Evolutionary conservation across 768 basidiomycete species (phyloP), one percentile per base, ranked within the genome.

Genomic region (Rhodotorula graminis): DNA sequence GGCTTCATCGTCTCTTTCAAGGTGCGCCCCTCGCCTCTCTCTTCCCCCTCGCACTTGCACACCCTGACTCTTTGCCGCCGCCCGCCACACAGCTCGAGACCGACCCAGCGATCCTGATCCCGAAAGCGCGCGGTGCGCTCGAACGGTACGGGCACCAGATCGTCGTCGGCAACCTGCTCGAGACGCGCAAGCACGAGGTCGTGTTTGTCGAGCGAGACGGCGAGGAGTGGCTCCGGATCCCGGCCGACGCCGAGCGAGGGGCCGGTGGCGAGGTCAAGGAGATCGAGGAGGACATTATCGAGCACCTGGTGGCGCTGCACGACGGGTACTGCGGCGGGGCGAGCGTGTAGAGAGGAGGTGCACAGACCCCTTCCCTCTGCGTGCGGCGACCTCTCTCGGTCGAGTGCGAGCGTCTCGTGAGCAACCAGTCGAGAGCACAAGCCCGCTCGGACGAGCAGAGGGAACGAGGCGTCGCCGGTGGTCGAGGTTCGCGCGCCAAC

Each of bases 1-100:
- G 94, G 92, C 0, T 98, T 88, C 80, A 89, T 97, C 52, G 92
- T 99, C 53, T 95, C 93, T 0, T 99, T 99, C 86, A 99, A 99
- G 87, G 95, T 93, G 67, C 31, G 80, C 10, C 47, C 55, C 21
- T 33, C 6, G 2, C 44, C n/a, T 44, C 40, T n/a, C 12, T 21
- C 6, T 3, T 42, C 33, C 29, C 25, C 12, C 21, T 16, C 25
- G 40, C 1, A 8, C 33, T 1, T 12, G 33, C 8, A 8, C 0
- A 31, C 8, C 2, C 21, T 23, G 21, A 31, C 31, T 21, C 33
- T 18, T 18, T 23, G 18, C 44, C 14, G 2, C 12, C 18, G 0
- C 21, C 6, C 29, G 52, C n/a, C 50, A 46, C 10, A 10, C 77
- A 98, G 94, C 88, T 99, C 62, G 95, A 99, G 84, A 99, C 96